Evolutionary conservation across 768 basidiomycete genomes (phyloP).

Genomic region (Russula sp.): DNA sequence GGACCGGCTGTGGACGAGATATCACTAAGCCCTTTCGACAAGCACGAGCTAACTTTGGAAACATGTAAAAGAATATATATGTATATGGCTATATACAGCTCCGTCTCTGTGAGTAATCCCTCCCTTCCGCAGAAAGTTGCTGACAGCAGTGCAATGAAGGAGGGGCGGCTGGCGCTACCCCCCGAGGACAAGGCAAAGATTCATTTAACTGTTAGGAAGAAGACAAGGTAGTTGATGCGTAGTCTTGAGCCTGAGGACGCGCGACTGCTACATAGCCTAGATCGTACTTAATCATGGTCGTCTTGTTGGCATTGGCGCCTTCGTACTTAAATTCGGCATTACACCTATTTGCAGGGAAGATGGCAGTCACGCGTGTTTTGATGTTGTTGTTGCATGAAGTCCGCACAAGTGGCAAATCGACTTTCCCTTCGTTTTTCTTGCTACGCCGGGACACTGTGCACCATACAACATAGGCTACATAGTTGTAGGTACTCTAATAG

Average conservation of each 20-base stretch:
- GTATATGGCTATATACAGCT: conserved; percentile 34
- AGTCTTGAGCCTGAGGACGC: background rate
- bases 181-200: conserved; percentile 33
- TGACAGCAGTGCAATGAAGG: conserved; percentile 9
- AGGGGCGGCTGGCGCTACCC: conserved; percentile 16
- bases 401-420: too few relatives aligned
- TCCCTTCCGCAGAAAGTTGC: conserved; percentile 29
- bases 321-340: background rate
- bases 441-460: too few relatives aligned
- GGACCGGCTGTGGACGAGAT: conserved; percentile 37
- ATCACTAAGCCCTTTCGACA: conserved; percentile 63
- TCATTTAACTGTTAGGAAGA: conserved; percentile 54
- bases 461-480: too few relatives aligned
- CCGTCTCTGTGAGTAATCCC: conserved; percentile 46
- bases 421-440: too few relatives aligned
- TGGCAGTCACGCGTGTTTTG: too few relatives aligned
- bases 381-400: too few relatives aligned
- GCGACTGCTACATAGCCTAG: background rate
- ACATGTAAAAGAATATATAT: conserved; percentile 55
- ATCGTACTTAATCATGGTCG: background rate
- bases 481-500: too few relatives aligned
- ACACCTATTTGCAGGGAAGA: too few relatives aligned
- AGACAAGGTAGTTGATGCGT: conserved; percentile 31
- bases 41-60: conserved; percentile 55
- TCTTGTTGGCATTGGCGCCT: background rate